phyloP scores from a whole-genome alignment of 345 rosid genomes.

The Cardamine resedifolia region DNA sequence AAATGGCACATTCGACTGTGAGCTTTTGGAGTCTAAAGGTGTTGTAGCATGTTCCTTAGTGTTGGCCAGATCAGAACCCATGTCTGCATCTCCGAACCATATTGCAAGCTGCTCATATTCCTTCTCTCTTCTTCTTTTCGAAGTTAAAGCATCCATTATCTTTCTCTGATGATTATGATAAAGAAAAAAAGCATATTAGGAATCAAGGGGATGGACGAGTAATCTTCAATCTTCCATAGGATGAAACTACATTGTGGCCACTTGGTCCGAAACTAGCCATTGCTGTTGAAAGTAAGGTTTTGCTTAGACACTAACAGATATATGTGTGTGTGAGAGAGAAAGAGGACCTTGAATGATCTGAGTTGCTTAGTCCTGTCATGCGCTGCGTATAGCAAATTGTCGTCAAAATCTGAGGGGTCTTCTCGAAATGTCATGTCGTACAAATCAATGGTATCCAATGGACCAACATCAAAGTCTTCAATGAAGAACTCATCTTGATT shows the following conservation, averaged over 20 bases:
- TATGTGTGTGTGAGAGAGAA: constrained; percentile 4
- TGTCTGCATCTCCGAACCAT: constrained; percentile 67
- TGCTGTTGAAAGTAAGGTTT: constrained; percentile 4
- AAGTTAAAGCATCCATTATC: constrained; percentile 61
- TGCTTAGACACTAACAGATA: neutral
- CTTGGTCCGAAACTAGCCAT: neutral
- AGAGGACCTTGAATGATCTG: constrained; percentile 70
- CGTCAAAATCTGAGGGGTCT: constrained; percentile 49
- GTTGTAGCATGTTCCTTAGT: constrained; percentile 15
- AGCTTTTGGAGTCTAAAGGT: constrained; percentile 21
- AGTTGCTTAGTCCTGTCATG: constrained; percentile 44
- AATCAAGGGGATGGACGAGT: neutral
- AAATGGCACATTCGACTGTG: constrained; percentile 29
- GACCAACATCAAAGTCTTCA: constrained; percentile 42
- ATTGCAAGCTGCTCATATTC: constrained; percentile 81
- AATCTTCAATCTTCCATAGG: constrained; percentile 9
- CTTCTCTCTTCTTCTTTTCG: constrained; percentile 58
- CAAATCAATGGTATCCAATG: constrained; percentile 66
- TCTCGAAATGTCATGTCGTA: constrained; percentile 53
- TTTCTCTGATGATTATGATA: constrained; percentile 46
- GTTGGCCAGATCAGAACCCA: constrained; percentile 35
- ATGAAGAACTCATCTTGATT: constrained; percentile 37
- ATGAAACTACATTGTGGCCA: neutral
- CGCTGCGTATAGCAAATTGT: constrained; percentile 49
- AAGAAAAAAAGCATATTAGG: constrained; percentile 18